Evolutionary conservation across 495 filamentous ascomycete genomes (phyloP).

Genomic region (Aspergillus ostianus): DNA sequence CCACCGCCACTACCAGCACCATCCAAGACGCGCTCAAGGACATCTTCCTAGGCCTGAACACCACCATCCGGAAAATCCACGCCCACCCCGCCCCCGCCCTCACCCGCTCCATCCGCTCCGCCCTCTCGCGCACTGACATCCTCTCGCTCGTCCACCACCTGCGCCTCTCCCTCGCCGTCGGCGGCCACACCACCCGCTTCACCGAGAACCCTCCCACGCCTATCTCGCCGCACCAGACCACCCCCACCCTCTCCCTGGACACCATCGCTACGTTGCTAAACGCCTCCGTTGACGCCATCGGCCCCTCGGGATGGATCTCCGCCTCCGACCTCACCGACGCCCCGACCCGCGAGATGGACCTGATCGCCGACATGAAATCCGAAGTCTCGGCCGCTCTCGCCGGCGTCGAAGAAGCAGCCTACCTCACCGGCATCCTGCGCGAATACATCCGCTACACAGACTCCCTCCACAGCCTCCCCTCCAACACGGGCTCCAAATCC

Average conservation of each 20-base stretch:
- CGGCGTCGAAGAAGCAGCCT: conserved; percentile 70
- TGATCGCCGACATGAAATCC: conserved; percentile 63
- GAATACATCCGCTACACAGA: conserved; percentile 69
- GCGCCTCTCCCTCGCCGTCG: conserved; percentile 58
- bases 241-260: conserved; percentile 47
- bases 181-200: conserved; percentile 44
- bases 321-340: conserved; percentile 52
- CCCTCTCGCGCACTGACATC: conserved; percentile 64
- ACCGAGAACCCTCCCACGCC: conserved; percentile 45
- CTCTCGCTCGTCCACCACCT: conserved; percentile 73
- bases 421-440: conserved; percentile 63
- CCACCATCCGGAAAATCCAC: conserved; percentile 61
- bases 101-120: conserved; percentile 60
- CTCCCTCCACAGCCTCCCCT: conserved; percentile 26
- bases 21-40: conserved; percentile 30
- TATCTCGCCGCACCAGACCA: conserved; percentile 50
- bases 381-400: conserved; percentile 76
- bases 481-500: background rate
- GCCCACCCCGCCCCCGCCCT: conserved; percentile 56
- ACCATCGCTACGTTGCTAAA: conserved; percentile 65
- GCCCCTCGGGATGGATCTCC: conserved; percentile 75
- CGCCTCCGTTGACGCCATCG: conserved; percentile 80
- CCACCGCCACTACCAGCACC: conserved; percentile 27
- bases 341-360: conserved; percentile 56
- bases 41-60: conserved; percentile 42